Conservation (phyloP, 176 grass and related monocot species). For the Juncus inflexus region DNA sequence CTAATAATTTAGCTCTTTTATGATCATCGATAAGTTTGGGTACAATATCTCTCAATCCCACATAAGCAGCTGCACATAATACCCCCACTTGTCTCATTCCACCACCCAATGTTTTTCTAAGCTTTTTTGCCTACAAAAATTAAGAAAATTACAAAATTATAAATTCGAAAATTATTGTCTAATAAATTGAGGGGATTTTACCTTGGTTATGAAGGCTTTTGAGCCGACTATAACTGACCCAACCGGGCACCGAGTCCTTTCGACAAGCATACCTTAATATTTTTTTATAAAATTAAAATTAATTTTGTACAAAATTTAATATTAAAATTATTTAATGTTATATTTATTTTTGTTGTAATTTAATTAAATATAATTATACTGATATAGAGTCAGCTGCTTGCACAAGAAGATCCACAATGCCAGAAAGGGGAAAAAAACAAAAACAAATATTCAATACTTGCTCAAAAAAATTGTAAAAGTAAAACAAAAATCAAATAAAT, state of each 20-base stretch:
- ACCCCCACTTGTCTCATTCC: slow-evolving; percentile 94
- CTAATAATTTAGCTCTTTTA: slow-evolving; percentile 67
- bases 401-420: slow-evolving; percentile 71
- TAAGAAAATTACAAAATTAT: not conserved
- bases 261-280: slow-evolving; percentile 71
- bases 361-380: slow-evolving; percentile 37
- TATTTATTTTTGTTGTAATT: not conserved
- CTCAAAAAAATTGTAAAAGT: not conserved
- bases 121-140: slow-evolving; percentile 53
- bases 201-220: slow-evolving; percentile 71
- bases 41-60: slow-evolving; percentile 64
- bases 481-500: not conserved
- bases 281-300: not conserved
- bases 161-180: too few species aligned
- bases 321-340: not conserved
- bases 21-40: slow-evolving; percentile 80
- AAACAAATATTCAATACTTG: slow-evolving; percentile 4
- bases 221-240: slow-evolving; percentile 87
- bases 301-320: too few species aligned
- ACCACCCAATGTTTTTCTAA: slow-evolving; percentile 94
- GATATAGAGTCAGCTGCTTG: slow-evolving; percentile 88
- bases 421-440: slow-evolving; percentile 19
- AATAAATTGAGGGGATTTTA: slow-evolving; percentile 18
- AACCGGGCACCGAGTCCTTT: slow-evolving; percentile 89
- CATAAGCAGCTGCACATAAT: slow-evolving; percentile 77